phyloP scores from a whole-genome alignment of 1,284 basidiomycete genomes.

The Somion occarium region DNA sequence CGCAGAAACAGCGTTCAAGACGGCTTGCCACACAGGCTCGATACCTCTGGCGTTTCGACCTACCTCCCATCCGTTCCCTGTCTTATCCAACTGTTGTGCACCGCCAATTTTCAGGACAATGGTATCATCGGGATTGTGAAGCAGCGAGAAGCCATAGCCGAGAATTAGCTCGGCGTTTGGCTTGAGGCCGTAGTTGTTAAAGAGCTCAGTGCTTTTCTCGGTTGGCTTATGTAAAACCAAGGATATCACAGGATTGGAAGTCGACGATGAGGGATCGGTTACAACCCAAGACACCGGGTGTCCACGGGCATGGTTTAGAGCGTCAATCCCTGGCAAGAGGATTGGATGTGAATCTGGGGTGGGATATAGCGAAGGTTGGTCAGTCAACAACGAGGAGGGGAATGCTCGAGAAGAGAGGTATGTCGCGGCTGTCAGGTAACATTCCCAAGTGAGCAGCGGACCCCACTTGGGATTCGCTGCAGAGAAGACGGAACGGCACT shows the following conservation, averaged over 20 bases:
- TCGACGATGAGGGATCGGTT: slow-evolving; percentile 18
- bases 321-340: slow-evolving; percentile 81
- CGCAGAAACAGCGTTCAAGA: slow-evolving; percentile 38
- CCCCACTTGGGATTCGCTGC: slow-evolving; percentile 39
- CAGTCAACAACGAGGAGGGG: slow-evolving; percentile 72
- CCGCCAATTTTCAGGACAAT: slow-evolving; percentile 75
- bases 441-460: slow-evolving; percentile 61
- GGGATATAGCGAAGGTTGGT: slow-evolving; percentile 45
- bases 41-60: slow-evolving; percentile 50
- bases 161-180: slow-evolving; percentile 85
- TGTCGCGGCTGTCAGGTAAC: slow-evolving; percentile 66
- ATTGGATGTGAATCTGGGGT: slow-evolving; percentile 63
- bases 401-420: slow-evolving; percentile 86
- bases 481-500: slow-evolving; percentile 40
- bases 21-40: slow-evolving; percentile 57
- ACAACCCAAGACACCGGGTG: slow-evolving; percentile 79
- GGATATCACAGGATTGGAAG: slow-evolving; percentile 20
- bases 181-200: slow-evolving; percentile 87
- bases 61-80: slow-evolving; percentile 52
- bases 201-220: slow-evolving; percentile 54
- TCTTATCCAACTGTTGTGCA: slow-evolving; percentile 9
- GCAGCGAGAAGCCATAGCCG: slow-evolving; percentile 82
- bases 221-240: slow-evolving; percentile 44
- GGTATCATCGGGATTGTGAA: slow-evolving; percentile 77
- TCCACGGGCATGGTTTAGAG: slow-evolving; percentile 74